Evolutionary conservation across 106 monocot species (phyloP).

Genomic region (Vanilla planifolia): DNA sequence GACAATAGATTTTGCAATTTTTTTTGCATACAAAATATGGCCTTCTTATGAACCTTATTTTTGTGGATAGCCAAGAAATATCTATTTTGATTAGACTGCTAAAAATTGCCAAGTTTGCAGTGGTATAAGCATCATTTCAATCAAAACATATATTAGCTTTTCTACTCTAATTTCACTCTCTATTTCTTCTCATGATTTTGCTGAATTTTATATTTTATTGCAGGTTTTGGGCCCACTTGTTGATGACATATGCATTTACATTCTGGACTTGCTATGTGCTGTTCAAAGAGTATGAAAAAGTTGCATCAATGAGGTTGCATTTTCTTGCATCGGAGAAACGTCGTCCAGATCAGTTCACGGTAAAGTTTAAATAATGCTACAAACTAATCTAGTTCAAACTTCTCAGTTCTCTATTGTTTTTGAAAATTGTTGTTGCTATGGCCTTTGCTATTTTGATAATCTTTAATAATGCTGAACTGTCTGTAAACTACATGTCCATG

Average conservation of each 20-base stretch:
- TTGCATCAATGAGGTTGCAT: constrained; percentile 75
- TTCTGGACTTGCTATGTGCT: constrained; percentile 86
- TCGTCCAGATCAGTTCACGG: constrained; percentile 91
- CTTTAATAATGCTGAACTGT: no score
- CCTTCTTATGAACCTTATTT: no score
- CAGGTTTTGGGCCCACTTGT: constrained; percentile 74
- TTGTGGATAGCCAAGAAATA: no score
- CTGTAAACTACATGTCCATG: no score
- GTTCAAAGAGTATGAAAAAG: constrained; percentile 55
- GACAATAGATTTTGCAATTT: no score
- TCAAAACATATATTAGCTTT: no score
- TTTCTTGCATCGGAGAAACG: constrained; percentile 70
- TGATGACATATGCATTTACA: constrained; percentile 68
- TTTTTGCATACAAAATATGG: no score
- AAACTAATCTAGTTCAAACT: not conserved
- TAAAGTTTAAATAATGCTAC: constrained; percentile 20
- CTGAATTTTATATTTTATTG: constrained; percentile 5
- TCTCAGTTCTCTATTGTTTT: not conserved
- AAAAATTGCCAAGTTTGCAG: no score
- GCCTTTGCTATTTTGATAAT: no score
- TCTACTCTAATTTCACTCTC: not conserved
- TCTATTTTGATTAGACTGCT: no score
- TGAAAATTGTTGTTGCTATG: no score
- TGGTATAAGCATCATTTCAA: no score
- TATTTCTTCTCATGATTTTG: constrained; percentile 2